Evolutionary conservation across 2,329 filamentous ascomycete species (phyloP).

Genomic region (Fusarium mangiferae): DNA sequence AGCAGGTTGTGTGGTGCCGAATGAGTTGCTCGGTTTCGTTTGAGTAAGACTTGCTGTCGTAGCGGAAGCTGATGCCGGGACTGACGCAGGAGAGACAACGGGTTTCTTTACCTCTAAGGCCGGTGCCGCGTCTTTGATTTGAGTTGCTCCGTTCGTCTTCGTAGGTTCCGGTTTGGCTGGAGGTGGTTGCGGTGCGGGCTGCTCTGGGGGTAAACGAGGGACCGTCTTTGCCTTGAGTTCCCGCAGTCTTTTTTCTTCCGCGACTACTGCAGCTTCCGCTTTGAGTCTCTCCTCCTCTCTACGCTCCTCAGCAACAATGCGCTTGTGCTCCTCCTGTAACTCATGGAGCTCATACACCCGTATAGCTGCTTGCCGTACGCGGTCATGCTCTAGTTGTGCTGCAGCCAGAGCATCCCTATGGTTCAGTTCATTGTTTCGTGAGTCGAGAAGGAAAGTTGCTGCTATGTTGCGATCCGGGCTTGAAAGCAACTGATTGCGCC

Average conservation of each 20-base stretch:
- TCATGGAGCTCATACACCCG: constrained; percentile 60
- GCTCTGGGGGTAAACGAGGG: constrained; percentile 55
- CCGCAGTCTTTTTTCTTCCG: constrained; percentile 59
- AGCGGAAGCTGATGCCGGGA: constrained; percentile 22
- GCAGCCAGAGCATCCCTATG: constrained; percentile 74
- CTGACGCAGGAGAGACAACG: constrained; percentile 4
- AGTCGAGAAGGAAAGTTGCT: constrained; percentile 69
- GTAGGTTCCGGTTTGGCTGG: constrained; percentile 34
- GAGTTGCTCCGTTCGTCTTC: constrained; percentile 37
- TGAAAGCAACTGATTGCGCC: constrained; percentile 52
- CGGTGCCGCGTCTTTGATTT: constrained; percentile 34
- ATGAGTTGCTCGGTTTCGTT: constrained; percentile 39
- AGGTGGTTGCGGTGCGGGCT: constrained; percentile 45
- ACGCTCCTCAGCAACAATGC: constrained; percentile 57
- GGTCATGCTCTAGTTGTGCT: constrained; percentile 73
- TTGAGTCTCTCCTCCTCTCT: constrained; percentile 58
- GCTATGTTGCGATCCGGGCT: constrained; percentile 60
- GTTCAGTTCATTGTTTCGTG: constrained; percentile 69
- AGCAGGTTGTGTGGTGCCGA: constrained; percentile 28
- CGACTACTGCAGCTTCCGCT: constrained; percentile 57
- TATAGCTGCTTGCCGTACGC: constrained; percentile 65
- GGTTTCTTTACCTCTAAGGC: constrained; percentile 36
- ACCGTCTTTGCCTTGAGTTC: constrained; percentile 59
- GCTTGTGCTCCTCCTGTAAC: constrained; percentile 56
- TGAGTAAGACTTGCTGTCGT: constrained; percentile 37